A percentile compares a stretch with the other conserved stretches of the same genome.
Conservation (phyloP, 2,329 filamentous ascomycete genomes). For the Botrytis cinerea region DNA sequence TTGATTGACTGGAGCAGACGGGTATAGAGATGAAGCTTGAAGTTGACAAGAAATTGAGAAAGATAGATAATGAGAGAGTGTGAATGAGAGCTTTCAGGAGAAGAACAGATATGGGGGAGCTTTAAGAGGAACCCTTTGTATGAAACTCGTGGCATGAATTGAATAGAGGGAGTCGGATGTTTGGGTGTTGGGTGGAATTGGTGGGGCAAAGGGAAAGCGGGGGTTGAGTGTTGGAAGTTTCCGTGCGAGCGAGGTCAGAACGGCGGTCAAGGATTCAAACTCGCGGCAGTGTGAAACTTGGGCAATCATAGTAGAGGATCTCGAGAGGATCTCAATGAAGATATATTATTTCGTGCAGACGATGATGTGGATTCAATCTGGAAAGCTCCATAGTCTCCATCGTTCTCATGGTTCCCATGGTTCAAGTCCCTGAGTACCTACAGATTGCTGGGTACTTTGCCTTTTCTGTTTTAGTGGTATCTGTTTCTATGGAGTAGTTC, state of each 20-base stretch:
- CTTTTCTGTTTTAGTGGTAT: not conserved
- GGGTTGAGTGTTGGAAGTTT: not conserved
- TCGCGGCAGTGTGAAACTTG: not conserved
- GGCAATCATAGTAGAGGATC: not conserved
- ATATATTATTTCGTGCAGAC: slow-evolving; percentile 5
- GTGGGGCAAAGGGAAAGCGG: not conserved
- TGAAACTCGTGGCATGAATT: slow-evolving; percentile 19
- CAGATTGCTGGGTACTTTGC: not conserved
- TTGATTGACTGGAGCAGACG: not conserved
- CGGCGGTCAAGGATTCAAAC: slow-evolving; percentile 7
- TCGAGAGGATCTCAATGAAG: not conserved
- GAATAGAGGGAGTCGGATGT: not conserved
- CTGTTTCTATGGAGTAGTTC: slow-evolving; percentile 1
- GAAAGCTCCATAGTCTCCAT: too few relatives aligned
- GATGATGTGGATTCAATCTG: not conserved
- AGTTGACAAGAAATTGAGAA: not conserved
- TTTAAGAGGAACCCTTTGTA: slow-evolving; percentile 1
- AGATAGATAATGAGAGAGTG: not conserved
- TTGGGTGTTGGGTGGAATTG: not conserved
- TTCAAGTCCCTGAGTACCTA: not conserved
- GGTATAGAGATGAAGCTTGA: not conserved
- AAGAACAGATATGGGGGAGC: slow-evolving; percentile 8
- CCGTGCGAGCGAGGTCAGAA: not conserved
- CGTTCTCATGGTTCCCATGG: not conserved
- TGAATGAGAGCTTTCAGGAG: not conserved